phyloP scores from a whole-genome alignment of 2,329 filamentous ascomycete genomes.

The Paramyrothecium roridum region DNA sequence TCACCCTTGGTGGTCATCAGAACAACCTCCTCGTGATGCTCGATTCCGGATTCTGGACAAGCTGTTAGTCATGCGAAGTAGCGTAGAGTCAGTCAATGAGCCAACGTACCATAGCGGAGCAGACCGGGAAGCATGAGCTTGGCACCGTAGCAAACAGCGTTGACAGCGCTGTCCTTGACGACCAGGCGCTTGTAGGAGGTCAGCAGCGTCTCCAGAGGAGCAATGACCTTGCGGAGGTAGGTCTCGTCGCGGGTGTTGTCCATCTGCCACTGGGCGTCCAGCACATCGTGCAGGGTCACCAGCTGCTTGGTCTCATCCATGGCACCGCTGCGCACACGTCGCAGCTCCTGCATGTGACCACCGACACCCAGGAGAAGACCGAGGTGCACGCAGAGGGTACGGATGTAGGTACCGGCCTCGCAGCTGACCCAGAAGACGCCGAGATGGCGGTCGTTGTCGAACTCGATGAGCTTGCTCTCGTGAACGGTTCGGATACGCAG shows the following conservation, averaged over 20 bases:
- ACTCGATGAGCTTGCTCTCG: constrained; percentile 95
- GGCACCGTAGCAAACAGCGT: constrained; percentile 96
- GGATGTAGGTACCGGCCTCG: constrained; percentile 95
- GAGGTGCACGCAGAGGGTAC: constrained; percentile 94
- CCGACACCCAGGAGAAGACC: constrained; percentile 75
- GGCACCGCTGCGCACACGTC: constrained; percentile 88
- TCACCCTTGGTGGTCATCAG: constrained; percentile 99
- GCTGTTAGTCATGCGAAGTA: not conserved
- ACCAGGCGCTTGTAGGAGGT: constrained; percentile 94
- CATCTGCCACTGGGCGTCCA: constrained; percentile 93
- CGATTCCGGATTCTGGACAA: constrained; percentile 73
- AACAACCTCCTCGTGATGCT: constrained; percentile 93
- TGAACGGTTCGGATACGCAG: constrained; percentile 97
- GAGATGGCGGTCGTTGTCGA: constrained; percentile 96
- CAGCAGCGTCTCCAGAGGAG: constrained; percentile 87
- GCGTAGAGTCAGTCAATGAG: too few species aligned
- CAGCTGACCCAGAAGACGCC: constrained; percentile 99
- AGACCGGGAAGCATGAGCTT: constrained; percentile 99
- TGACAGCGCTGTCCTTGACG: constrained; percentile 81
- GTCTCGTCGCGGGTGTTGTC: constrained; percentile 96
- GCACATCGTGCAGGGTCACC: constrained; percentile 81
- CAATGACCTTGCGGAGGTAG: constrained; percentile 86
- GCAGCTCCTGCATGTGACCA: constrained; percentile 97
- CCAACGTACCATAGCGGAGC: constrained; percentile 73
- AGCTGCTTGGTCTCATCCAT: constrained; percentile 89